These are phyloP conservation scores for Magnolia sinica DNA, from an alignment of 164 flowering plant species.

Conservation along the genomic window DNA sequence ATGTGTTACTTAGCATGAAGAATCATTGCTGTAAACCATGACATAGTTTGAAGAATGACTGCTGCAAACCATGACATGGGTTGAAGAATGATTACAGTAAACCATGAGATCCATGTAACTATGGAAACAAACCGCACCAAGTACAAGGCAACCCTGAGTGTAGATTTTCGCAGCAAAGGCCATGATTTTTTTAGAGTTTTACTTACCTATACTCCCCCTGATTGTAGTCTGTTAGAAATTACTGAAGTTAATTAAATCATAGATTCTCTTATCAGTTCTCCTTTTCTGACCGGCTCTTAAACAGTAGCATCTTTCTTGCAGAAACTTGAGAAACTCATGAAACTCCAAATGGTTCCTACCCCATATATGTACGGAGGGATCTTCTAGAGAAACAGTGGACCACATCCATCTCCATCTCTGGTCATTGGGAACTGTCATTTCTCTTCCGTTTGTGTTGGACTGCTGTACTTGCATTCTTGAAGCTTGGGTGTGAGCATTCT, in stretches of 20 bases:
- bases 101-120: neutral
- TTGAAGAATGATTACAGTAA: neutral
- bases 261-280: neutral
- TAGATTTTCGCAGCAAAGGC: neutral
- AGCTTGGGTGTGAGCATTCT: neutral
- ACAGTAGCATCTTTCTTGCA: neutral
- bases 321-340: constrained; percentile 3
- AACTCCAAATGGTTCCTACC: neutral
- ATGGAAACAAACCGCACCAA: neutral
- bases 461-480: neutral
- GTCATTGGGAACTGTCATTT: neutral
- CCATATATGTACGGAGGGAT: neutral
- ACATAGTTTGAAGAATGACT: neutral
- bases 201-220: neutral
- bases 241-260: neutral
- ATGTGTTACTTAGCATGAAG: neutral
- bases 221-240: neutral
- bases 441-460: neutral
- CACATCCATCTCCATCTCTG: too few relatives aligned
- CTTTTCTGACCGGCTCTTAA: neutral
- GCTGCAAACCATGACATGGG: neutral
- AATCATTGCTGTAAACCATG: neutral
- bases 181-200: neutral
- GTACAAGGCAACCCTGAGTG: too few relatives aligned
- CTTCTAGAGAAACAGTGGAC: neutral